phyloP scores from a whole-genome alignment of 148 eudicot species.

The Chenopodium quinoa region DNA sequence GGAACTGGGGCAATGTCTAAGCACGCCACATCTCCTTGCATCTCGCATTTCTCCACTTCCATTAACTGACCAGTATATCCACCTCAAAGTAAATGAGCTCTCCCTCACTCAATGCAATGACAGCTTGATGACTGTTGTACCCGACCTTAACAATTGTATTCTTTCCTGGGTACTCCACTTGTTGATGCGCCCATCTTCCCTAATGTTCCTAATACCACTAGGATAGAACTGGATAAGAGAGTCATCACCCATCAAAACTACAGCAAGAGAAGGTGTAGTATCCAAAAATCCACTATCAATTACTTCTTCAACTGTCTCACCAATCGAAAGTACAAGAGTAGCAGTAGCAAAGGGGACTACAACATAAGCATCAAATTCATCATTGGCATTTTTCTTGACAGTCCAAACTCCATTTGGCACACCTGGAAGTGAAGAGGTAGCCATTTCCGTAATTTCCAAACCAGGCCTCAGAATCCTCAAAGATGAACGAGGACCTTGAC shows the following conservation, averaged over 20 bases:
- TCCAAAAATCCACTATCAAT: not conserved
- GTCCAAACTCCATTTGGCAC: not conserved
- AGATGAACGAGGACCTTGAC: not conserved
- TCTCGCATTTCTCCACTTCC: not conserved
- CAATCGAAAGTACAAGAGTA: not conserved
- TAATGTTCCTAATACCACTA: not conserved
- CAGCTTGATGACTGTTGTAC: not conserved
- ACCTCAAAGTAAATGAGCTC: not conserved
- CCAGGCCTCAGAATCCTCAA: not conserved
- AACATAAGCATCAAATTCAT: not conserved
- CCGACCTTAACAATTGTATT: not conserved
- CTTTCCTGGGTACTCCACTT: not conserved
- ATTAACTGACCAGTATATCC: not conserved
- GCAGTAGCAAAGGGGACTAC: not conserved
- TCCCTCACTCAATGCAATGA: not conserved
- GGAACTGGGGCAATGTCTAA: too few species aligned
- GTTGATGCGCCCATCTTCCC: not conserved
- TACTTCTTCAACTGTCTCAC: not conserved
- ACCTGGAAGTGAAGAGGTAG: not conserved
- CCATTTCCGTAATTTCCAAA: not conserved
- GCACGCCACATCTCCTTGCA: too few species aligned
- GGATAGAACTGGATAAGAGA: not conserved
- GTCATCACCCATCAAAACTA: not conserved
- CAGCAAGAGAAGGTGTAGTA: not conserved
- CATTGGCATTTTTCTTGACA: not conserved